Evolutionary conservation across 495 filamentous ascomycete species (phyloP), one percentile per base, ranked within the genome.

Genomic region (Aspergillus haitiensis): DNA sequence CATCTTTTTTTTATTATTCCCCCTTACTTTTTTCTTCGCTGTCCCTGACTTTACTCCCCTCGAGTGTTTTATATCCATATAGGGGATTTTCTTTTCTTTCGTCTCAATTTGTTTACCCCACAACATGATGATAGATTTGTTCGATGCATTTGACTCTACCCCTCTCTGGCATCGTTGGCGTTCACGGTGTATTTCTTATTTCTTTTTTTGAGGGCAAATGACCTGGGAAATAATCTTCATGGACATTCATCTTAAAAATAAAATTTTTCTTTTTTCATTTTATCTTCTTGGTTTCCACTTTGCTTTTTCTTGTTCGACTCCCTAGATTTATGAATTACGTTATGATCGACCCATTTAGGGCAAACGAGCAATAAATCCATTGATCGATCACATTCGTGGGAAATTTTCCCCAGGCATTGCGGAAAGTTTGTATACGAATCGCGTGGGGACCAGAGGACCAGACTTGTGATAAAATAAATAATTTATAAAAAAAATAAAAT

Each of bases 131-230:
- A 67, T 67, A 64, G 62, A 64, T 58, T 49, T 51, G 55, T 55
- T 58, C 53, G 64, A 59, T 60, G 54, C 54, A 49, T 55, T 52
- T 46, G 52, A 50, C 34, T 44, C 49, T 49, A 59, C 60, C 55
- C 47, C 45, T 52, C 54, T 62, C 62, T 59, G 57, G 65, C 62
- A 68, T 68, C 58, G 46, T 40, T 55, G 65, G 65, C 62, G 65
- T 65, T 65, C 10, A 9, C 16, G 15, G 44, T 18, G 21, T 27
- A 27, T 27, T 27, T 27, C 3, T 27, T 27, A 1, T 27, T 3
- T 27, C 3, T 50, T 16, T 18, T 42, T 42, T 57, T 13, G 31
- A 55, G 10, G n/a, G 9, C 8, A 21, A 47, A 47, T 47, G 44
- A 18, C 44, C 44, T 47, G 11, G n/a, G 16, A 21, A 47, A 47